These are phyloP conservation scores for Venturia pyrina DNA, from an alignment of 2,329 filamentous ascomycete genomes.

Conservation along the genomic window DNA sequence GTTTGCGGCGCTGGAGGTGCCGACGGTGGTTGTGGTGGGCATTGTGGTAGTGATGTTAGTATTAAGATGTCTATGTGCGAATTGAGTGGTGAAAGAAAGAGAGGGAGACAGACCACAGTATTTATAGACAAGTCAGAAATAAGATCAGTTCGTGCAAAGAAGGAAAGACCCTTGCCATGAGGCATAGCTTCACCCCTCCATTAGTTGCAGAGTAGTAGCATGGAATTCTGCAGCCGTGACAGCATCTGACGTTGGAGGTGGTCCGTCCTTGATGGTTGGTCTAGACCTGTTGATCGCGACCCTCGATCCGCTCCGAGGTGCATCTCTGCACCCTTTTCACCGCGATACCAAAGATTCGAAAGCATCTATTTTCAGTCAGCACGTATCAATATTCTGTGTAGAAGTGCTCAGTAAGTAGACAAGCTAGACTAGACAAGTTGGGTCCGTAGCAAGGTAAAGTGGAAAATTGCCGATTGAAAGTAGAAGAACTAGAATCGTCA, in stretches of 20 bases:
- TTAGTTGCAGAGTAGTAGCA: neutral
- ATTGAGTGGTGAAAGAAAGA: neutral
- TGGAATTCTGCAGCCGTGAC: neutral
- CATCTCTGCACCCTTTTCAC: neutral
- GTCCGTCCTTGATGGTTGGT: neutral
- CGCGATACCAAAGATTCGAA: neutral
- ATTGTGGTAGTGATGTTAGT: neutral
- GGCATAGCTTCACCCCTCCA: neutral
- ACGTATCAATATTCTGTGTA: neutral
- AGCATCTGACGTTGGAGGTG: neutral
- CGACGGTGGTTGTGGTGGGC: constrained; percentile 13
- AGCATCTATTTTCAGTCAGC: neutral
- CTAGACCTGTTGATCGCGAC: neutral
- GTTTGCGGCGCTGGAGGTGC: constrained; percentile 20
- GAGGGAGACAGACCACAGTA: neutral
- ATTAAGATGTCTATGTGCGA: neutral
- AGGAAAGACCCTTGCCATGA: neutral
- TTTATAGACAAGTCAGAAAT: neutral
- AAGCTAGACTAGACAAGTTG: too few species aligned
- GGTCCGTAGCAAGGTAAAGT: too few species aligned
- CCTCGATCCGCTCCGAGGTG: neutral
- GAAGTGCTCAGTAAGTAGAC: neutral
- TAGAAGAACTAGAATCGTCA: neutral
- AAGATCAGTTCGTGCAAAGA: neutral
- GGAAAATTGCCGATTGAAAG: neutral